Conservation (phyloP, 805 yeast species). For the Yarrowia alimentaria region DNA sequence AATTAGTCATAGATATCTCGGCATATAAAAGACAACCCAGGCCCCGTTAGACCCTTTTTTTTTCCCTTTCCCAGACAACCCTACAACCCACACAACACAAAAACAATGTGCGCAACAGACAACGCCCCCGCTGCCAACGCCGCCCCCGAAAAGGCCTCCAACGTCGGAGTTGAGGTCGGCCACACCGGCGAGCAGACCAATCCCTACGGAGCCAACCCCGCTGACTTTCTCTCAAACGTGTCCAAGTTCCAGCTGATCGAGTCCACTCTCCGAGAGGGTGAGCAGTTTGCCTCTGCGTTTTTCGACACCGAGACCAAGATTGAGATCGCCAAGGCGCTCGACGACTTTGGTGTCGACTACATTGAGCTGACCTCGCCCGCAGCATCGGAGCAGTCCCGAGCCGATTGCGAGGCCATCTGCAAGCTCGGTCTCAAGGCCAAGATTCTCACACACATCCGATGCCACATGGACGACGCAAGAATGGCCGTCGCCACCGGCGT, state of each 20-base stretch:
- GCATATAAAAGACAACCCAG: constrained; percentile 19
- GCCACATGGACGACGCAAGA: constrained; percentile 98
- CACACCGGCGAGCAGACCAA: constrained; percentile 42
- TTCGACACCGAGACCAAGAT: constrained; percentile 92
- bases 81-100: constrained; percentile 3
- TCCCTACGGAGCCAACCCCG: constrained; percentile 95
- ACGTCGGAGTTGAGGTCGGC: constrained; percentile 25
- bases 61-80: constrained; percentile 4
- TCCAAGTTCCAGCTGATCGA: constrained; percentile 86
- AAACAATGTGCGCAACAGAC: constrained; percentile 25
- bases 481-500: constrained; percentile 98
- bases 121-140: constrained; percentile 26
- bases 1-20: constrained; percentile 24
- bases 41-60: constrained; percentile 11
- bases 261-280: constrained; percentile 96
- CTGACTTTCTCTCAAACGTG: constrained; percentile 88
- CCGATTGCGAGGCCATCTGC: constrained; percentile 97
- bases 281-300: constrained; percentile 97
- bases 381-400: constrained; percentile 89
- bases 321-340: constrained; percentile 94
- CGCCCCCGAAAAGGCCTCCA: constrained; percentile 20
- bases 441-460: constrained; percentile 92
- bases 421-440: constrained; percentile 94
- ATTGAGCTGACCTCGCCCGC: constrained; percentile 97
- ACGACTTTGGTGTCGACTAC: constrained; percentile 97